Evolutionary conservation across 2,329 filamentous ascomycete genomes (phyloP).

Genomic region (Aspergillus sp.): DNA sequence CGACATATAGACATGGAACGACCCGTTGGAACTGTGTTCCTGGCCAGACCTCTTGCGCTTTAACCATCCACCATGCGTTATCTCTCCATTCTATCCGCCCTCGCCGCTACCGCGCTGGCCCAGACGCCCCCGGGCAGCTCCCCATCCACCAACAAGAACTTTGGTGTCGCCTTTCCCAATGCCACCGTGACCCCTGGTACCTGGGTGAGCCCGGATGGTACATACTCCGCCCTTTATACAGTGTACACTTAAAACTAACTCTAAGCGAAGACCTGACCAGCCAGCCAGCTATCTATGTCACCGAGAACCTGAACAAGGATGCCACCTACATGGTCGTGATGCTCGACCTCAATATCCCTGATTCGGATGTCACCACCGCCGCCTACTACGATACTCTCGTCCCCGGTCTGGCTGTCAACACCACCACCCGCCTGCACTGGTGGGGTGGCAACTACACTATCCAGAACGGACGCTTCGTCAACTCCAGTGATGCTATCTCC

Average conservation of each 20-base stretch:
- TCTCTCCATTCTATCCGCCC: not conserved
- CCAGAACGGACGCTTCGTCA: not conserved
- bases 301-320: not conserved
- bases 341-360: slow-evolving; percentile 6
- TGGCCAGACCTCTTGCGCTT: too few species aligned
- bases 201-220: not conserved
- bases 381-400: not conserved
- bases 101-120: not conserved
- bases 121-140: not conserved
- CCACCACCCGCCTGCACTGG: slow-evolving; percentile 1
- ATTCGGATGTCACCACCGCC: slow-evolving; percentile 1
- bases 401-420: not conserved
- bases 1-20: not conserved
- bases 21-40: too few species aligned
- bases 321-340: slow-evolving; percentile 4
- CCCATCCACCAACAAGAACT: not conserved
- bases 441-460: slow-evolving; percentile 1
- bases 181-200: not conserved
- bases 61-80: not conserved
- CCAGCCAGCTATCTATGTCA: not conserved
- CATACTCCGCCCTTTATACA: not conserved
- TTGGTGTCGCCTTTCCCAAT: not conserved
- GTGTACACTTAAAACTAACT: not conserved
- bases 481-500: not conserved
- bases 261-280: not conserved